Conservation (phyloP, 495 filamentous ascomycete species). For the Hypoxylon rickii region DNA sequence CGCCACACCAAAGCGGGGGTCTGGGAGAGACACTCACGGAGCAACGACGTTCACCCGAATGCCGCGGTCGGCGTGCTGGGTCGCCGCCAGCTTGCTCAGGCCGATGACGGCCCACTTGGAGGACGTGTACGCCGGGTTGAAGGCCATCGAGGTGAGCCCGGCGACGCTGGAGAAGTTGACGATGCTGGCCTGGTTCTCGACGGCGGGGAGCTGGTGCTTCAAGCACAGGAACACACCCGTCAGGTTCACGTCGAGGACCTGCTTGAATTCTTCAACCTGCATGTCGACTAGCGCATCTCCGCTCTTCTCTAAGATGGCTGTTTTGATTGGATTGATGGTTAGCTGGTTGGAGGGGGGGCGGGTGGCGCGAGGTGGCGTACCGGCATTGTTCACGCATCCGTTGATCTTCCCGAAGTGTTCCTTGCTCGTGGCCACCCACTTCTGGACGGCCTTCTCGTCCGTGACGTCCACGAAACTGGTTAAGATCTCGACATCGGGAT, state of each 20-base stretch:
- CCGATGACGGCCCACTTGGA: slow-evolving; percentile 62
- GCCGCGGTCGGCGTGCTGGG: slow-evolving; percentile 50
- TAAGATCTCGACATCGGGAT: slow-evolving; percentile 17
- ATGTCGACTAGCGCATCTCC: slow-evolving; percentile 24
- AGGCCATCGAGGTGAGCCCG: slow-evolving; percentile 48
- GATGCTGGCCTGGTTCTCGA: slow-evolving; percentile 49
- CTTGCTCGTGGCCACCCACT: slow-evolving; percentile 24
- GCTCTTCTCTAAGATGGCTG: slow-evolving; percentile 26
- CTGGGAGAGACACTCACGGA: slow-evolving; percentile 44
- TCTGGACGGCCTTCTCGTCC: slow-evolving; percentile 20
- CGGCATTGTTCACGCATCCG: slow-evolving; percentile 28
- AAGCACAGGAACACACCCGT: slow-evolving; percentile 30
- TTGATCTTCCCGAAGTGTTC: slow-evolving; percentile 24
- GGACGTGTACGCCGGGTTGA: slow-evolving; percentile 52
- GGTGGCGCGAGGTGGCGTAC: not conserved
- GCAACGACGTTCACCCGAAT: slow-evolving; percentile 61
- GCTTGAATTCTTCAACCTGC: no score
- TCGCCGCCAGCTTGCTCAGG: slow-evolving; percentile 55
- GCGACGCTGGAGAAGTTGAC: slow-evolving; percentile 58
- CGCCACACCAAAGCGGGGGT: no score
- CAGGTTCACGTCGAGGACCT: slow-evolving; percentile 27
- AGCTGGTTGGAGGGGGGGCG: not conserved
- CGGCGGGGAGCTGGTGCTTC: slow-evolving; percentile 46
- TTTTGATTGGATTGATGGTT: not conserved
- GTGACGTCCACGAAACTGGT: slow-evolving; percentile 16